These are phyloP conservation scores for Dalechampia spathulata DNA, from an alignment of 441 rosid genomes.

Conservation along the genomic window DNA sequence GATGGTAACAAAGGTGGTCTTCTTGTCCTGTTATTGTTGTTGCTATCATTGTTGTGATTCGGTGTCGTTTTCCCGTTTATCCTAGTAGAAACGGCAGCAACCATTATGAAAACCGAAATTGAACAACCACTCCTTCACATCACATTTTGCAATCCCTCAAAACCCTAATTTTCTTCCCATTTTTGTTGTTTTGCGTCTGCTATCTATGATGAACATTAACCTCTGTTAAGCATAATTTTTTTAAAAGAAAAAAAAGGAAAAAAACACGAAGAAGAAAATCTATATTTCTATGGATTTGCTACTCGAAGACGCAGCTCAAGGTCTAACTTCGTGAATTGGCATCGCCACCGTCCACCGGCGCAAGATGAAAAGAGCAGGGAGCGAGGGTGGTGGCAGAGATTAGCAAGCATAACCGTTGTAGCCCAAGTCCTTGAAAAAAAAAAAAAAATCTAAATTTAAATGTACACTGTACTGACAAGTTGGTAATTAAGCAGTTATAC, in stretches of 20 bases:
- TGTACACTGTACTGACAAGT: conserved; percentile 8
- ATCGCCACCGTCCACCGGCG: conserved; percentile 48
- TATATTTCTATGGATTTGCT: no score
- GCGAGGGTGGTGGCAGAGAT: conserved; percentile 29
- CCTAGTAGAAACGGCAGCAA: conserved; percentile 54
- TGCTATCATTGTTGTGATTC: background rate
- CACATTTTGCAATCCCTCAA: no score
- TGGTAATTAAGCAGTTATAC: conserved; percentile 6
- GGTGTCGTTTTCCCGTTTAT: conserved; percentile 34
- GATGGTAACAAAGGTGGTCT: conserved; percentile 55
- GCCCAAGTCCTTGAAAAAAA: no score
- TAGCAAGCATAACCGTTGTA: conserved; percentile 54
- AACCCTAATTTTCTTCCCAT: conserved; percentile 37
- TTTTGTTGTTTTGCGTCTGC: no score
- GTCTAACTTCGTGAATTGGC: no score
- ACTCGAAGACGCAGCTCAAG: no score
- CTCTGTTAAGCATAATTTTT: background rate
- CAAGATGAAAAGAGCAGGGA: conserved; percentile 7
- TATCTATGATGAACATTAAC: conserved; percentile 9
- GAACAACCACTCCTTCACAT: no score
- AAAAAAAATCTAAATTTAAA: background rate
- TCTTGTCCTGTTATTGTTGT: background rate
- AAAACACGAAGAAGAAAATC: background rate
- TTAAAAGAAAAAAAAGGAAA: no score
- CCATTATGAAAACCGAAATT: conserved; percentile 28